Evolutionary conservation across 2,329 filamentous ascomycete species (phyloP).

Genomic region (Rhynchosporium graminicola): DNA sequence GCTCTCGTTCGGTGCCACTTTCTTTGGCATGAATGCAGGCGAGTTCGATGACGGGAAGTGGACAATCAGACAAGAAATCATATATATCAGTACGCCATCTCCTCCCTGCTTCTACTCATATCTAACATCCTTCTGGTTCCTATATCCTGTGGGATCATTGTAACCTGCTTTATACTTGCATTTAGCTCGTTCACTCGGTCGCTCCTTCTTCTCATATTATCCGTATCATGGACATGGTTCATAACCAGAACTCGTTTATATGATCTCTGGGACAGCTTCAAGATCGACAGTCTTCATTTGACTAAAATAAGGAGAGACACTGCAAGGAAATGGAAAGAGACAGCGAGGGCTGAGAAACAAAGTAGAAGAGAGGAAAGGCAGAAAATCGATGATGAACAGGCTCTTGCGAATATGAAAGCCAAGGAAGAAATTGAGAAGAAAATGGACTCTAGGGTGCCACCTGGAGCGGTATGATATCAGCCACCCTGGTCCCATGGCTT

Average conservation of each 20-base stretch:
- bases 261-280: neutral
- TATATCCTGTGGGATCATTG: constrained; percentile 15
- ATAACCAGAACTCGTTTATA: constrained; percentile 5
- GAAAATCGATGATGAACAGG: neutral
- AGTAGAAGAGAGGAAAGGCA: neutral
- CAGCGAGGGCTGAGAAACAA: neutral
- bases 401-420: neutral
- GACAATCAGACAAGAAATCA: constrained; percentile 16
- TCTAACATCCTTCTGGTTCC: constrained; percentile 3
- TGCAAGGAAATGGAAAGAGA: neutral
- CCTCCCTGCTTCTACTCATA: neutral
- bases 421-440: neutral
- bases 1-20: constrained; percentile 43
- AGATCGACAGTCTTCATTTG: neutral
- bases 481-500: too few relatives aligned
- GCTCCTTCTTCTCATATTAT: constrained; percentile 1
- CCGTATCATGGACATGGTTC: neutral
- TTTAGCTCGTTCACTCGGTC: constrained; percentile 4
- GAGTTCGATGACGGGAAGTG: constrained; percentile 14
- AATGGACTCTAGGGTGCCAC: neutral
- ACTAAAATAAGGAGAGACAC: neutral
- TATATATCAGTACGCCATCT: constrained; percentile 22
- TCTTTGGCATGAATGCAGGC: constrained; percentile 44
- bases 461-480: neutral
- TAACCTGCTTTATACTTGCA: constrained; percentile 11